Conservation (phyloP, 2,329 filamentous ascomycete species). For the Bretziella fagacearum region DNA sequence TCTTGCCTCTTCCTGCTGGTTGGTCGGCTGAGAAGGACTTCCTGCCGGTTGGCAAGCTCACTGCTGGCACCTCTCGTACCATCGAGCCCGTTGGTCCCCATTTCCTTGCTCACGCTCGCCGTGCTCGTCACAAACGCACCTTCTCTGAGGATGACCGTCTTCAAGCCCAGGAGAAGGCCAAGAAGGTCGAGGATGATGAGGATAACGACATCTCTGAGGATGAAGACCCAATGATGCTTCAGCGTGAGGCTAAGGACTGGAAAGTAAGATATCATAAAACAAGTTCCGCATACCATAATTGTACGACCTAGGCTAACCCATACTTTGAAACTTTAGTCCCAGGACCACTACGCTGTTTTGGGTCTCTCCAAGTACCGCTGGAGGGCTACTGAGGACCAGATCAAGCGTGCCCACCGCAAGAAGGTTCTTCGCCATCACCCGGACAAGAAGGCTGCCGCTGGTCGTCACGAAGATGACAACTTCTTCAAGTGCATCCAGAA, state of each 20-base stretch:
- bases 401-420: slow-evolving; percentile 97
- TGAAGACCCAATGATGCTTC: slow-evolving; percentile 82
- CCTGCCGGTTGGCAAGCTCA: slow-evolving; percentile 64
- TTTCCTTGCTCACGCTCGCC: slow-evolving; percentile 92
- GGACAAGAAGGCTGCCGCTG: slow-evolving; percentile 92
- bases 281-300: background rate
- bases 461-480: slow-evolving; percentile 77
- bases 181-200: slow-evolving; percentile 87
- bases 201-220: slow-evolving; percentile 82
- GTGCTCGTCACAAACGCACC: slow-evolving; percentile 88
- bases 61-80: slow-evolving; percentile 62
- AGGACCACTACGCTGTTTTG: slow-evolving; percentile 96
- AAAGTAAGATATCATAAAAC: slow-evolving; percentile 47
- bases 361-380: slow-evolving; percentile 84
- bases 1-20: slow-evolving; percentile 60
- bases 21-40: slow-evolving; percentile 88
- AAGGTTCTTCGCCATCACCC: slow-evolving; percentile 99
- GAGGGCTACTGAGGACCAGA: slow-evolving; percentile 90
- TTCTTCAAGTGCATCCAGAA: slow-evolving; percentile 99
- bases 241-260: slow-evolving; percentile 96
- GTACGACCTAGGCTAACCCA: background rate
- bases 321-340: slow-evolving; percentile 35
- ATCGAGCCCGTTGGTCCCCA: slow-evolving; percentile 94
- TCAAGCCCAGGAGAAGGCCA: slow-evolving; percentile 83
- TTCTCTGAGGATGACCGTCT: slow-evolving; percentile 98